Conservation (phyloP, 2,329 filamentous ascomycete genomes). For the Cordyceps farinosa region DNA sequence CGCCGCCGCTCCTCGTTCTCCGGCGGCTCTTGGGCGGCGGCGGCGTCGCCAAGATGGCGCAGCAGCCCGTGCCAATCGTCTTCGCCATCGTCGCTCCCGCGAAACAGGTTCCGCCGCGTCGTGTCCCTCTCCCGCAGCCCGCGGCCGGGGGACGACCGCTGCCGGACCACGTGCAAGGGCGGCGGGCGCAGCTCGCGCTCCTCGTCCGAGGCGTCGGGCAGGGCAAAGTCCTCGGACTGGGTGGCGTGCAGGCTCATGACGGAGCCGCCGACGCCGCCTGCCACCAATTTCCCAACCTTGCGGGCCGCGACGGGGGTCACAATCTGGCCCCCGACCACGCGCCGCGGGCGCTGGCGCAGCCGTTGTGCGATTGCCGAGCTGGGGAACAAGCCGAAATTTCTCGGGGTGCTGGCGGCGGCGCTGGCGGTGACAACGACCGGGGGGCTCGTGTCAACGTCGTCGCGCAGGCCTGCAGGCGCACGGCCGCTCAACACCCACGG, state of each 20-base stretch:
- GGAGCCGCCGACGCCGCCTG: neutral
- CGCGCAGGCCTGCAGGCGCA: neutral
- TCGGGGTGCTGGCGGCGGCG: neutral
- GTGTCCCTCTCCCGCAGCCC: conserved; percentile 11
- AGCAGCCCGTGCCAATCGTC: neutral
- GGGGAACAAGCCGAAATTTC: neutral
- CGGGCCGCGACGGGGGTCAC: neutral
- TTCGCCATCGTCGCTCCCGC: neutral
- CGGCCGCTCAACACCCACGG: neutral
- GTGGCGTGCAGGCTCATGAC: conserved; percentile 7
- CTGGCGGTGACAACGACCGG: neutral
- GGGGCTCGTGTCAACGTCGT: neutral
- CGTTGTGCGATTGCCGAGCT: neutral
- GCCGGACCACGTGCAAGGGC: neutral
- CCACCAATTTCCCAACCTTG: conserved; percentile 1
- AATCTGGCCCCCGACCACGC: neutral
- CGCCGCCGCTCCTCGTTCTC: neutral
- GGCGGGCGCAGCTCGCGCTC: conserved; percentile 10
- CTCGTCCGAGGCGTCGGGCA: conserved; percentile 12
- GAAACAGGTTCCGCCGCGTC: conserved; percentile 10
- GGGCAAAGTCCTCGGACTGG: conserved; percentile 12
- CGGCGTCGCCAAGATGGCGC: conserved; percentile 4
- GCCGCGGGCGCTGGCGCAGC: neutral
- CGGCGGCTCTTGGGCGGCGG: neutral
- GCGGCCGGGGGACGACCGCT: neutral